Evolutionary conservation across 2,329 filamentous ascomycete genomes (phyloP).

Genomic region (Colletotrichum sp.): DNA sequence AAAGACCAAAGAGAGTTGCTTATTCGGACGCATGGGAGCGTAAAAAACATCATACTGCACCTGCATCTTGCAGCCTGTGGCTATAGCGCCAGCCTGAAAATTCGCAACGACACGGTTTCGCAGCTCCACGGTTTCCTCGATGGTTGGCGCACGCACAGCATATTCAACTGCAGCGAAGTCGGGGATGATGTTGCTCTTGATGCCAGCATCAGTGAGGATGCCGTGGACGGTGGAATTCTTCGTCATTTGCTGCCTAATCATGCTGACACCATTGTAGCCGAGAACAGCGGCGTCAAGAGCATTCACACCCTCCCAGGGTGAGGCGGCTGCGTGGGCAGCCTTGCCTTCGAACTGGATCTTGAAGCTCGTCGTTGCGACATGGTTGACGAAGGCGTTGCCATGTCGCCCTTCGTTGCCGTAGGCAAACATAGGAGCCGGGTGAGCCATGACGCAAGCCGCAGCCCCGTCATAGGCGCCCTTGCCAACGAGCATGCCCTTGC

Average conservation of each 20-base stretch:
- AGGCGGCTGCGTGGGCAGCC: constrained; percentile 36
- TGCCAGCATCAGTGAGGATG: not conserved
- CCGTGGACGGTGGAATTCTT: constrained; percentile 60
- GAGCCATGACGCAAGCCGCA: not conserved
- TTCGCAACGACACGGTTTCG: not conserved
- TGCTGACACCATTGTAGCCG: constrained; percentile 28
- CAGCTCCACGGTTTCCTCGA: not conserved
- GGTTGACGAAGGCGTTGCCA: not conserved
- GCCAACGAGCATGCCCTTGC: not conserved
- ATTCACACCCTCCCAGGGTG: constrained; percentile 46
- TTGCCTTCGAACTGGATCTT: not conserved
- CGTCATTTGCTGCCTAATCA: constrained; percentile 25
- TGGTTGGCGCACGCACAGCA: not conserved
- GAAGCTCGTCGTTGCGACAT: not conserved
- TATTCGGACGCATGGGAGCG: not conserved
- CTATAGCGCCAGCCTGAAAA: not conserved
- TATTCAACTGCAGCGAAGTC: not conserved
- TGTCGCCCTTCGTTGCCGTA: not conserved
- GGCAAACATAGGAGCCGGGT: not conserved
- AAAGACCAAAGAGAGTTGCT: not conserved
- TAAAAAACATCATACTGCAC: not conserved
- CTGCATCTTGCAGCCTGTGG: not conserved
- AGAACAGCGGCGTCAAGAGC: constrained; percentile 42
- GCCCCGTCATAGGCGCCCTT: not conserved
- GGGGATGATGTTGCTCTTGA: not conserved